Evolutionary conservation across 768 basidiomycete species (phyloP), one percentile per base, ranked within the genome.

Genomic region (Nevesoporus exiguus): DNA sequence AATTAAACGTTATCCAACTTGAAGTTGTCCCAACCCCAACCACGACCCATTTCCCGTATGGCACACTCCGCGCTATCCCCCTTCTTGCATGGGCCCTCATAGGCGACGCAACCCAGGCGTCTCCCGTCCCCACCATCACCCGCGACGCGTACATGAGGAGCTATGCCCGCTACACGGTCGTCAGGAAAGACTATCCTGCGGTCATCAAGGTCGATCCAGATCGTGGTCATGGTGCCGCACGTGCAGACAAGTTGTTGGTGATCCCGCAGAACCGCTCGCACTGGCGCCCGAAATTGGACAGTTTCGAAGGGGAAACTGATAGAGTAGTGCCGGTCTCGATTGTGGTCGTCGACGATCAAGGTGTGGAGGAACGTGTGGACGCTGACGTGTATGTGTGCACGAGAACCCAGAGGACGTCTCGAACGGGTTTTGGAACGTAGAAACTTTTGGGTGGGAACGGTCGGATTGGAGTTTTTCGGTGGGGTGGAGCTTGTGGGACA

Each of bases 221-320:
- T n/a, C 21, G 31, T 22, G 27, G 8, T 8, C 27, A 4, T 4
- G 10, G 19, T 11, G 22, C 24, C 9, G 15, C 39, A 17, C n/a
- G 25, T 2, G 30, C 49, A 10, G 47, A 54, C 3, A 42, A 42
- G 17, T 15, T 49, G 11, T 8, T 49, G 33, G n/a, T 49, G 11
- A 31, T 15, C 29, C 54, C 41, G 8, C 47, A 44, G 33, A 39
- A 49, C 17, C 34, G n/a, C 9, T 44, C 47, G 3, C 40, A 43
- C n/a, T n/a, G n/a, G 17, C 33, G 47, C 15, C 25, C 41, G 19
- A 43, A 54, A 29, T 15, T 42, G 9, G 41, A 48, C 41, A 31
- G 43, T 36, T 54, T 54, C 25, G 47, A 49, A 36, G 40, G 46
- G n/a, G 52, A 49, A n/a, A 19, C 31, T 2, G 41, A 41, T 8